A percentile compares a stretch with the other conserved stretches of the same genome.
These are phyloP conservation scores for Eleusine indica DNA, from an alignment of 176 grass and related monocot genomes.

Conservation along the genomic window DNA sequence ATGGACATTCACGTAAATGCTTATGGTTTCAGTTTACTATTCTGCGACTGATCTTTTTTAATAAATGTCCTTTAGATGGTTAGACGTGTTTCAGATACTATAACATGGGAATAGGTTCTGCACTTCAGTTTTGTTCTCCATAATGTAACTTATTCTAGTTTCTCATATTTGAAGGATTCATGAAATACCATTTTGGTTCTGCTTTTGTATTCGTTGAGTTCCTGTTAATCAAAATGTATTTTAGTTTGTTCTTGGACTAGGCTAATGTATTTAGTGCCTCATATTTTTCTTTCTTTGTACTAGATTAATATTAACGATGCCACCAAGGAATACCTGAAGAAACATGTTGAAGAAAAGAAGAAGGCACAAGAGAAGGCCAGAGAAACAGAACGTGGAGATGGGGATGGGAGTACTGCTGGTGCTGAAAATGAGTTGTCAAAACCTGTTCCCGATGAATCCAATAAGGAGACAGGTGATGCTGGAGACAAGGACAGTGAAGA, in stretches of 20 bases:
- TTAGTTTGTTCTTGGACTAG: constrained; percentile 8
- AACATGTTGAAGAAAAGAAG: constrained; percentile 91
- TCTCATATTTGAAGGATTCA: background rate
- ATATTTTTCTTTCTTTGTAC: constrained; percentile 28
- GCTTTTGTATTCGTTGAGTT: constrained; percentile 6
- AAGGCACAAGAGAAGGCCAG: constrained; percentile 68
- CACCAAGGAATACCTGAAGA: constrained; percentile 86
- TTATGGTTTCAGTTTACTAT: background rate
- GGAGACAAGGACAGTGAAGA: constrained; percentile 64
- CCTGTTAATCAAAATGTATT: constrained; percentile 30
- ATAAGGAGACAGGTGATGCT: constrained; percentile 54
- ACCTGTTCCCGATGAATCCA: constrained; percentile 49
- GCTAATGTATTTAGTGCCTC: constrained; percentile 3
- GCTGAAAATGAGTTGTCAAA: constrained; percentile 62
- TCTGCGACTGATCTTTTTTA: background rate
- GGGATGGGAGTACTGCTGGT: constrained; percentile 39
- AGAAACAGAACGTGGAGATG: constrained; percentile 52
- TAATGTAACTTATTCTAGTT: constrained; percentile 4
- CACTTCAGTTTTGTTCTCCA: constrained; percentile 5
- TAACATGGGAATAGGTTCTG: background rate
- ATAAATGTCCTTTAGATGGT: background rate
- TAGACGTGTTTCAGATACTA: background rate
- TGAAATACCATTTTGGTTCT: background rate
- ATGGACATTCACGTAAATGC: background rate
- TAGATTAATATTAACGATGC: constrained; percentile 97